Base-by-base conservation (phyloP, 2,329 filamentous ascomycete species). In the Ciborinia camelliae region DNA sequence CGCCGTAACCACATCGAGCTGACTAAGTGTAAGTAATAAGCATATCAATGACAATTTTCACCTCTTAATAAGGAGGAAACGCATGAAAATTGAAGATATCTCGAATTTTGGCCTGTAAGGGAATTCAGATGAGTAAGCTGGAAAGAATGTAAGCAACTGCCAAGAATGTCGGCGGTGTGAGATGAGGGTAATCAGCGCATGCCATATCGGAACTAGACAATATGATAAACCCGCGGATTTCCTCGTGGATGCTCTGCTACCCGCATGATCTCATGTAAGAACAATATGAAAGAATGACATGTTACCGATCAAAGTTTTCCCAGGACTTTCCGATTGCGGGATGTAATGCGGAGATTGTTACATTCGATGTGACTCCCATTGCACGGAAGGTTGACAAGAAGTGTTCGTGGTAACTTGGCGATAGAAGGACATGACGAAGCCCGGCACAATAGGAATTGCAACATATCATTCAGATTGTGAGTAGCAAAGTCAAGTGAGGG, bases 61-160 rank as follows among this genome's bases (percentile, higher is more conserved):
- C 2, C 20, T 6, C 9, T 37, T 47, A 37, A 35, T 59, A 47
- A 59, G 55, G 41, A 47, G 26, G 30, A 59, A 30, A 35, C 30
- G n/a, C 30, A 35, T 59, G 20, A 20, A 58, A 41, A n/a, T 41
- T 41, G 53, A 55, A 55, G 53, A 35, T 35, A 32, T 37, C 55
- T 59, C n/a, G 18, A 14, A 47, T 18, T 10, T 45, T 23, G 12
- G n/a, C 45, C 54, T 47, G n/a, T 32, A 52, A 23, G 32, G 39
- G 28, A 15, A 32, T 28, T 26, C 32, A 43, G 53, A 58, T 26
- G 28, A 47, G 20, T 35, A 39, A 20, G 12, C 28, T 32, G 4
- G n/a, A 58, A 58, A 35, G 28, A 23, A 35, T 47, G 28, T 26
- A 58, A 35, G 41, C n/a, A 45, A 58, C 7, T 35, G 8, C 20